Percentiles rank a stretch among this genome's conserved stretches.
phyloP scores from a whole-genome alignment of 306 rosid genomes.

The Begonia masoniana region DNA sequence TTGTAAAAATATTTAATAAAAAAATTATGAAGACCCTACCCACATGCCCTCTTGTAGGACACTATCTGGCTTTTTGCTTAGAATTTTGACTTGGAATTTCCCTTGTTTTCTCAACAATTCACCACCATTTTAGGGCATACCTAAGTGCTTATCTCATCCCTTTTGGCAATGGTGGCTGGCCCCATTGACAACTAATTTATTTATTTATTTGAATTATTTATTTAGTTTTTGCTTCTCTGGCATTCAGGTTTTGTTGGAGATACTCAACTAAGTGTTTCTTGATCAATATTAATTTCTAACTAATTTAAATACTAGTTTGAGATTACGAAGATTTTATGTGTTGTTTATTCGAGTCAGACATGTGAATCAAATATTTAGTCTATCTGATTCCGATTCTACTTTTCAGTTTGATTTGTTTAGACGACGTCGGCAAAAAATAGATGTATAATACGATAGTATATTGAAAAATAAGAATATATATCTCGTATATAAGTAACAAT shows the following conservation, averaged over 20 bases:
- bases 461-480: too few species aligned
- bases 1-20: too few species aligned
- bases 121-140: not conserved
- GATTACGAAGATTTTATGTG: not conserved
- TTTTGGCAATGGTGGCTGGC: not conserved
- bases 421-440: too few species aligned
- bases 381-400: slow-evolving; percentile 23
- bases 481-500: too few species aligned
- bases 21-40: not conserved
- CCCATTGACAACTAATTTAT: not conserved
- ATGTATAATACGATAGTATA: too few species aligned
- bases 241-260: slow-evolving; percentile 1
- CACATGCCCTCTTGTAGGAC: slow-evolving; percentile 1
- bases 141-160: not conserved
- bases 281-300: not conserved
- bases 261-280: not conserved
- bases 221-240: not conserved
- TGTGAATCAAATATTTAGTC: slow-evolving; percentile 34
- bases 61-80: not conserved
- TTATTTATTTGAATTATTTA: too few species aligned
- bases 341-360: slow-evolving; percentile 14
- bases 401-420: too few species aligned
- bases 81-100: not conserved
- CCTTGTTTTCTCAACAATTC: not conserved
- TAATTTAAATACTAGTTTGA: slow-evolving; percentile 13